A percentile compares a stretch with the other conserved stretches of the same genome.
Evolutionary conservation across 495 filamentous ascomycete species (phyloP).

Genomic region (Penicillium verhagenii): DNA sequence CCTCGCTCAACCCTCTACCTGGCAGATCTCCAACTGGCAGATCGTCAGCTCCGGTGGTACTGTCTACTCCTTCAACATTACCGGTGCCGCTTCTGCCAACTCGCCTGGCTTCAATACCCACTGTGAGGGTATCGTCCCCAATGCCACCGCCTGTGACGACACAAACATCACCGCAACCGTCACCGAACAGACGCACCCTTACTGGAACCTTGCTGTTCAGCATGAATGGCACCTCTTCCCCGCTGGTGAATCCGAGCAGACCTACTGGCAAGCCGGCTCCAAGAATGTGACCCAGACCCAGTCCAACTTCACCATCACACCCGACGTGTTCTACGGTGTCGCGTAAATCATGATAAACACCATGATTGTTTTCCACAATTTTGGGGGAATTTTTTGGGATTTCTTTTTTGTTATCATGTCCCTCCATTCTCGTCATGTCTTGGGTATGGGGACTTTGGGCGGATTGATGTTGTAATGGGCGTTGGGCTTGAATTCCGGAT

Average conservation of each 20-base stretch:
- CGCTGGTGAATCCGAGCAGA: constrained; percentile 17
- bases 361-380: too few relatives aligned
- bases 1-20: constrained; percentile 20
- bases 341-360: constrained; percentile 6
- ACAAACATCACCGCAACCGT: constrained; percentile 28
- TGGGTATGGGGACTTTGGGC: not conserved
- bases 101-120: constrained; percentile 43
- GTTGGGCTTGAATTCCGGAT: not conserved
- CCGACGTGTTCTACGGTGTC: constrained; percentile 16
- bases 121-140: constrained; percentile 33
- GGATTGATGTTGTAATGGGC: constrained; percentile 1
- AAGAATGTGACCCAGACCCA: constrained; percentile 13
- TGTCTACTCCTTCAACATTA: constrained; percentile 38
- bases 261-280: constrained; percentile 15
- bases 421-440: not conserved
- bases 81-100: constrained; percentile 22
- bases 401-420: not conserved
- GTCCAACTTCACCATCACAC: constrained; percentile 15
- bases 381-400: too few relatives aligned
- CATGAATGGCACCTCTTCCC: constrained; percentile 31
- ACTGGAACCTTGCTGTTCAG: constrained; percentile 36
- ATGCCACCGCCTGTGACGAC: constrained; percentile 29
- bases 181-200: constrained; percentile 18
- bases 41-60: constrained; percentile 38
- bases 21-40: constrained; percentile 30